Conservation (phyloP, 2,329 filamentous ascomycete species). For the Lomentospora prolificans region DNA sequence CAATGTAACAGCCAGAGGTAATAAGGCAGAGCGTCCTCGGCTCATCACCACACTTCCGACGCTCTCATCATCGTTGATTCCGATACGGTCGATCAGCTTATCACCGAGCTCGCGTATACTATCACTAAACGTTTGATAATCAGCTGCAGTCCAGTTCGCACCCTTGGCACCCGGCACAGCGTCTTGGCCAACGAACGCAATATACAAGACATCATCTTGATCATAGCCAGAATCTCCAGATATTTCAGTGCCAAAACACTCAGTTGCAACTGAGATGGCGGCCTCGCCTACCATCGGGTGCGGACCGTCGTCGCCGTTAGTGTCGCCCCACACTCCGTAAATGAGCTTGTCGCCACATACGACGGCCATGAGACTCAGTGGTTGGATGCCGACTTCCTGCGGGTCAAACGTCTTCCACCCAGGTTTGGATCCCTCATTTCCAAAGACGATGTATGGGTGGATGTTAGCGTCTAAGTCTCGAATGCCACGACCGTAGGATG, state of each 20-base stretch:
- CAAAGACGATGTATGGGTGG: slow-evolving; percentile 44
- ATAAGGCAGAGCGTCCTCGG: no score
- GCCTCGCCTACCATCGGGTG: slow-evolving; percentile 44
- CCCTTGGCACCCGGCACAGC: slow-evolving; percentile 44
- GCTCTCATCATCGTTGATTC: slow-evolving; percentile 1
- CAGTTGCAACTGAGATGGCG: slow-evolving; percentile 45
- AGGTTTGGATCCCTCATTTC: slow-evolving; percentile 29
- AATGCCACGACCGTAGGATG: slow-evolving; percentile 23
- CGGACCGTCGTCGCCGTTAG: slow-evolving; percentile 42
- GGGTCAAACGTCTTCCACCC: slow-evolving; percentile 30
- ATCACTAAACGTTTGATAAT: slow-evolving; percentile 38
- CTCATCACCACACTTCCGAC: no score
- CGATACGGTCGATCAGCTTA: slow-evolving; percentile 33
- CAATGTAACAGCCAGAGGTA: no score
- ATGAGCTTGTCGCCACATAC: slow-evolving; percentile 40
- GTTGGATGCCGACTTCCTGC: slow-evolving; percentile 30
- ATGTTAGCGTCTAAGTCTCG: slow-evolving; percentile 38
- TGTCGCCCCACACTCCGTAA: slow-evolving; percentile 53
- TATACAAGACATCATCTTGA: slow-evolving; percentile 48
- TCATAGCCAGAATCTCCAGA: slow-evolving; percentile 47
- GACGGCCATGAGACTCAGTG: slow-evolving; percentile 44
- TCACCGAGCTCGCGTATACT: slow-evolving; percentile 43
- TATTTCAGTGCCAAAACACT: slow-evolving; percentile 43
- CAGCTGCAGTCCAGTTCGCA: slow-evolving; percentile 44
- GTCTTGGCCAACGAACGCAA: slow-evolving; percentile 47